phyloP scores from a whole-genome alignment of 257 asterid genomes.

The Vinca minor region DNA sequence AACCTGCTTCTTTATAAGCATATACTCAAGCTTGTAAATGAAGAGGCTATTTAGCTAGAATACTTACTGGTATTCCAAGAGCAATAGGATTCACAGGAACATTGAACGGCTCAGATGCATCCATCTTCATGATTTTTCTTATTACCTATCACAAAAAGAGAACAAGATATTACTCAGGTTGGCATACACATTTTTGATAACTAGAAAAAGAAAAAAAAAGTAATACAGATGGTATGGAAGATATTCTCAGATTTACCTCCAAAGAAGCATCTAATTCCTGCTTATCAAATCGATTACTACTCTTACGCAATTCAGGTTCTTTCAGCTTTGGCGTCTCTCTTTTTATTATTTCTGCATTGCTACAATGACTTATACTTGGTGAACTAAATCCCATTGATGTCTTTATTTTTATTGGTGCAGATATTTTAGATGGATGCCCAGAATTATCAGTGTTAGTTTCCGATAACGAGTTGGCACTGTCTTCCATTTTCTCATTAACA shows the following conservation, averaged over 20 bases:
- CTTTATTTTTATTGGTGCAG: constrained; percentile 62
- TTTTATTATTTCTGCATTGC: constrained; percentile 50
- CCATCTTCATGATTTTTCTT: constrained; percentile 86
- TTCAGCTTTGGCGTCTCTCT: constrained; percentile 54
- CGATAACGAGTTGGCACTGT: constrained; percentile 71
- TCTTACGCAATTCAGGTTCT: constrained; percentile 34
- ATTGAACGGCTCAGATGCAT: constrained; percentile 91
- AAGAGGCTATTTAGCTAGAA: constrained; percentile 1
- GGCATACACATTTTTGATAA: background rate
- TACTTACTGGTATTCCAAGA: constrained; percentile 71
- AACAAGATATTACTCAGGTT: constrained; percentile 11
- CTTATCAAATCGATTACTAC: constrained; percentile 43
- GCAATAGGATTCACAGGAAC: constrained; percentile 82
- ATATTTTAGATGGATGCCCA: constrained; percentile 41
- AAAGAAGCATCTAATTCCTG: constrained; percentile 68
- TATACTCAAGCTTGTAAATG: constrained; percentile 1
- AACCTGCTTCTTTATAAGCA: background rate
- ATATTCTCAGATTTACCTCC: constrained; percentile 48
- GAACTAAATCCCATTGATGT: constrained; percentile 69
- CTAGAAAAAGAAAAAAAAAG: constrained; percentile 10
- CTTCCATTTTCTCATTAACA: constrained; percentile 62
- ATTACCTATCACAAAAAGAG: constrained; percentile 48
- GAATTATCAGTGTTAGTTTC: constrained; percentile 44
- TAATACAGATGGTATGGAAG: background rate
- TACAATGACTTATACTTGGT: constrained; percentile 82